Evolutionary conservation across 257 asterid genomes (phyloP), one percentile per base, ranked within the genome.

Genomic region (Przewalskia tangutica): DNA sequence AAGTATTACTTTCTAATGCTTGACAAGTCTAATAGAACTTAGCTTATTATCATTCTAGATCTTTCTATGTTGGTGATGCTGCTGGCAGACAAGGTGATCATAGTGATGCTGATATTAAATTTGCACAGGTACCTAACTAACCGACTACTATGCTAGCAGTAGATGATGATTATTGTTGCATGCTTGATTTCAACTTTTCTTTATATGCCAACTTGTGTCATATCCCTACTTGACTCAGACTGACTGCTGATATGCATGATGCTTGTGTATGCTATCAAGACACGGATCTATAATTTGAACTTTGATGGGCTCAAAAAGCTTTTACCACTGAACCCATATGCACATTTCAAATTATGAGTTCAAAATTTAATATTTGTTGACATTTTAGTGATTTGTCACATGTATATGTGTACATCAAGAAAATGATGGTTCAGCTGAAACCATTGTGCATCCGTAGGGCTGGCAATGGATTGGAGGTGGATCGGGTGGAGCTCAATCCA

Each of bases 1-100:
- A 36, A 6, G 40, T 53, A 46, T 14, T 42, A 16, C 65, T n/a
- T 48, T 7, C 16, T 34, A 53, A 20, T 32, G 20, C 5, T 42
- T 54, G 79, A 5, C 56, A 23, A 18, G 42, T 54, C 62, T 65
- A 66, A 79, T 56, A 17, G 18, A 71, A 40, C 50, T 71, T 18
- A 83, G 59, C 48, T 79, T 81, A 84, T 46, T 81, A 85, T 58
- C 83, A 64, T 17, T 83, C 77, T 82, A 94, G 98, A 83, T 96
- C 98, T 82, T 96, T 96, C 84, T 94, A 92, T 81, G 99, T 96
- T 60, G 99, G 99, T 81, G 99, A 96, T 91, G 99, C 99, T 1
- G 99, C 99, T 85, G 99, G 98, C 83, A 92, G 98, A 84, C 86
- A 89, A 14, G 85, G 86, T 7, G 98, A 96, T 81, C 99, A 96